These are phyloP conservation scores for Rhodamnia rubescens DNA, from an alignment of 345 rosid genomes.

Conservation along the genomic window DNA sequence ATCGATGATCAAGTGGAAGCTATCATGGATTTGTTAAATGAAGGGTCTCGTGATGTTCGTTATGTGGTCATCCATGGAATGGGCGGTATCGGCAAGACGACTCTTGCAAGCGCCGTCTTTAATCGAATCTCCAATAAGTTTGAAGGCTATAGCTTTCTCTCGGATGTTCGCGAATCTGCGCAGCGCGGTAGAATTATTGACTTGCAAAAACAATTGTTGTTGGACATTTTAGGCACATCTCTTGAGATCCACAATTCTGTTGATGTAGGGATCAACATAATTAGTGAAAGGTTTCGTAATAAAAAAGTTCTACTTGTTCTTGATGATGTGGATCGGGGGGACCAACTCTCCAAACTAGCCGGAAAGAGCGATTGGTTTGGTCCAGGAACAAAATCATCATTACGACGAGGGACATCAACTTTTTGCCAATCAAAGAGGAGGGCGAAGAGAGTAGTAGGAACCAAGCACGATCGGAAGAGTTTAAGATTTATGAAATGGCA, in stretches of 20 bases:
- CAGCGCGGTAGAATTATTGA: neutral
- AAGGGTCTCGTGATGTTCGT: neutral
- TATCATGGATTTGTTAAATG: neutral
- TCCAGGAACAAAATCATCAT: neutral
- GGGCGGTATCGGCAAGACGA: neutral
- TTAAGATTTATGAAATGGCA: neutral
- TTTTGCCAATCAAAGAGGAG: neutral
- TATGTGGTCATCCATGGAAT: neutral
- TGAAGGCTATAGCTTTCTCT: neutral
- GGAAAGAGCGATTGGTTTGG: neutral
- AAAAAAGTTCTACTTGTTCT: neutral
- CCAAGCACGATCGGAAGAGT: neutral
- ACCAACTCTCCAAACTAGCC: neutral
- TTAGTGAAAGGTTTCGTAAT: neutral
- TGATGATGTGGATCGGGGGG: neutral
- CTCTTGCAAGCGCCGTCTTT: neutral
- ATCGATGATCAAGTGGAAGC: neutral
- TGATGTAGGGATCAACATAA: neutral
- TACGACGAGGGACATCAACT: neutral
- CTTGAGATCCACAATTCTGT: fast-evolving
- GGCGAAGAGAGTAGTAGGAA: neutral
- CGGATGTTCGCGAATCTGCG: neutral
- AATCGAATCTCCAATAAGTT: neutral
- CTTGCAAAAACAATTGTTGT: neutral
- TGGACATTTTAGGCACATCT: neutral